Conservation (phyloP, 176 grass and related monocot species). For the Carex myosuroides region DNA sequence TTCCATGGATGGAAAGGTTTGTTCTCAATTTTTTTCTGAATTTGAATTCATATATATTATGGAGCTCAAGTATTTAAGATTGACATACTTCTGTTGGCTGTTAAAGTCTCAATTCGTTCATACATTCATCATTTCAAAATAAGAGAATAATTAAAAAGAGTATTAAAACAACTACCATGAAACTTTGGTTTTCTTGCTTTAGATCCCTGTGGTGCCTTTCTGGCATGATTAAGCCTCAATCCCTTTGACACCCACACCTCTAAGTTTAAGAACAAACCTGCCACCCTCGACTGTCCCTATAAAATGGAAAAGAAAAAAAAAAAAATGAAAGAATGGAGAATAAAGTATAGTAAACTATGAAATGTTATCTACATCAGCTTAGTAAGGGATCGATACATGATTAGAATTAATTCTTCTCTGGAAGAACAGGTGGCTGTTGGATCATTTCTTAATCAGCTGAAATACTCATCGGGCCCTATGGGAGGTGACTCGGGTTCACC, state of each 20-base stretch:
- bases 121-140: background rate
- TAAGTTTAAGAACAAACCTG: background rate
- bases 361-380: background rate
- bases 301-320: background rate
- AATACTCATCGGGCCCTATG: background rate
- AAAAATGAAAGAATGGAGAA: background rate
- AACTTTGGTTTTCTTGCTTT: background rate
- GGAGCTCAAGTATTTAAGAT: background rate
- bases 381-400: background rate
- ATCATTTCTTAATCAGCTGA: slow-evolving; percentile 10
- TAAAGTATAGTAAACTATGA: background rate
- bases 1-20: background rate
- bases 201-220: background rate
- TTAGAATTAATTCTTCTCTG: background rate
- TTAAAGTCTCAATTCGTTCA: background rate
- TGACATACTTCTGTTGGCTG: background rate
- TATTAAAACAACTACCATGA: background rate
- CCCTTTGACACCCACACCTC: background rate
- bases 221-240: background rate
- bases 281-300: background rate
- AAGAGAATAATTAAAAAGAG: background rate
- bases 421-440: background rate
- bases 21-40: background rate
- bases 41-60: background rate
- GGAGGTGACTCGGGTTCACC: background rate